phyloP scores from a whole-genome alignment of 257 asterid species.

The Nicotiana benthamiana region DNA sequence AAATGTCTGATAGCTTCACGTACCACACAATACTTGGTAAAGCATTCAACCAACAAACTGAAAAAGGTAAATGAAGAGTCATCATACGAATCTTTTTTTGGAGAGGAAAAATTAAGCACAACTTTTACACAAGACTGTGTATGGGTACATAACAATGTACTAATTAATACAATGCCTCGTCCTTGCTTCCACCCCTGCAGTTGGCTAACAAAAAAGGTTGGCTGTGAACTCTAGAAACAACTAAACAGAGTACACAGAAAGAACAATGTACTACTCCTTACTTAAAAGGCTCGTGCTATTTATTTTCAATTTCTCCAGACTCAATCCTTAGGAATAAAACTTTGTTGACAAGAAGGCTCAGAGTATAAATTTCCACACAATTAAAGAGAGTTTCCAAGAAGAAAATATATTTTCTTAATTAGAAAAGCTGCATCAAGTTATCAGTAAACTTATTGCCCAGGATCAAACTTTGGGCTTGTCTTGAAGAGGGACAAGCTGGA shows the following conservation, averaged over 20 bases:
- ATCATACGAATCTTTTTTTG: background rate
- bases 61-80: slow-evolving; percentile 13
- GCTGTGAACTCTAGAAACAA: background rate
- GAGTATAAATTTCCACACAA: background rate
- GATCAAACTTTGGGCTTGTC: slow-evolving; percentile 5
- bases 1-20: slow-evolving; percentile 94
- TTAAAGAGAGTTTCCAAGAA: background rate
- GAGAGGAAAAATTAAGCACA: background rate
- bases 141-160: background rate
- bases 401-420: background rate
- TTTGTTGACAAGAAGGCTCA: background rate
- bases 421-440: background rate
- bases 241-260: background rate
- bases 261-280: background rate
- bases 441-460: background rate
- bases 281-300: background rate
- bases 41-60: slow-evolving; percentile 94
- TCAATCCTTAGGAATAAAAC: background rate
- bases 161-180: background rate
- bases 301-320: background rate
- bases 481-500: background rate
- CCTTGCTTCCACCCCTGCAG: slow-evolving; percentile 9
- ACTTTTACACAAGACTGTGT: background rate
- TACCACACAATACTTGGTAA: slow-evolving; percentile 88
- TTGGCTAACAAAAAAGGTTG: slow-evolving; percentile 5